Evolutionary conservation across 2,329 filamentous ascomycete genomes (phyloP).

Genomic region (Exutisphaerella laricina): DNA sequence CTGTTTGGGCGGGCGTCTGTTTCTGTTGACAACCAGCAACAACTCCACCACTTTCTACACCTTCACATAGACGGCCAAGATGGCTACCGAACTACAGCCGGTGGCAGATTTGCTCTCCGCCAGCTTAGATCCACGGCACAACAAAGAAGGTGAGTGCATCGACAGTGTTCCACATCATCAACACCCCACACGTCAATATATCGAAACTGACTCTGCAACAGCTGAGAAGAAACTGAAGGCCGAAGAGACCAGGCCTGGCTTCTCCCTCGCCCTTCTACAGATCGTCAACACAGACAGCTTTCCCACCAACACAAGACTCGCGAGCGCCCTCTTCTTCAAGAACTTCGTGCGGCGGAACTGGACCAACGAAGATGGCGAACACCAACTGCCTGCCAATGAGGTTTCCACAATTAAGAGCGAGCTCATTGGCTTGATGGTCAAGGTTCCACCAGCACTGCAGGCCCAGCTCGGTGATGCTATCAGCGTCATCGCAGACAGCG

Average conservation of each 20-base stretch:
- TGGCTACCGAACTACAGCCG: constrained; percentile 56
- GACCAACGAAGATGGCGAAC: constrained; percentile 89
- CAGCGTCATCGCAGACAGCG: constrained; percentile 94
- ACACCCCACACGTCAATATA: constrained; percentile 12
- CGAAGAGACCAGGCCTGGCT: constrained; percentile 77
- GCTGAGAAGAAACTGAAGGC: constrained; percentile 74
- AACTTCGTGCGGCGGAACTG: constrained; percentile 96
- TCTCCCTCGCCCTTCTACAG: constrained; percentile 78
- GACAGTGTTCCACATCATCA: constrained; percentile 3
- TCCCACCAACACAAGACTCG: constrained; percentile 72
- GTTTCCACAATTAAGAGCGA: constrained; percentile 89
- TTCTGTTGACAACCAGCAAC: constrained; percentile 3
- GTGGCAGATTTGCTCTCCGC: constrained; percentile 82
- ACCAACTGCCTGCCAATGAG: constrained; percentile 78
- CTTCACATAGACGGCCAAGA: constrained; percentile 28
- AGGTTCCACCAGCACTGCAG: constrained; percentile 79
- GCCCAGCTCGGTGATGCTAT: constrained; percentile 93
- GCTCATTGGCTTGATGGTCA: constrained; percentile 94
- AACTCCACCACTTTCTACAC: neutral
- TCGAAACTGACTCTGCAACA: no score
- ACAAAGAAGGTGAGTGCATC: constrained; percentile 71
- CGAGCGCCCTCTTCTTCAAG: constrained; percentile 92
- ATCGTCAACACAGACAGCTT: constrained; percentile 74
- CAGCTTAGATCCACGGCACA: constrained; percentile 79
- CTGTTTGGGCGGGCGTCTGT: no score